phyloP scores from a whole-genome alignment of 2,329 filamentous ascomycete genomes.

The Exophiala phaeomuriformis region DNA sequence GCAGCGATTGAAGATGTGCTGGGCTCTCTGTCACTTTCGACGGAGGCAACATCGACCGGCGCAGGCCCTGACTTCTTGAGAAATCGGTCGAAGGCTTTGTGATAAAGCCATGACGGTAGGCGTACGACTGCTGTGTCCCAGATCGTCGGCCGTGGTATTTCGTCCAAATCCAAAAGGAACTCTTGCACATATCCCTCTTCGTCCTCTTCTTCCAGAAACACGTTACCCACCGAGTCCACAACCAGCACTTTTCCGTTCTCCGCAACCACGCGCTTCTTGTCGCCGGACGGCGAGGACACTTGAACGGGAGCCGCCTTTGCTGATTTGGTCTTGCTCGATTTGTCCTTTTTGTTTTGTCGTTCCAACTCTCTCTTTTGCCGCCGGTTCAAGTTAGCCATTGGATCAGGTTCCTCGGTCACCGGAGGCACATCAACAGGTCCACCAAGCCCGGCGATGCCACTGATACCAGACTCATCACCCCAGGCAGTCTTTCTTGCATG shows the following conservation, averaged over 20 bases:
- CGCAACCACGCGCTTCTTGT: slow-evolving; percentile 79
- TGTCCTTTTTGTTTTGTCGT: slow-evolving; percentile 66
- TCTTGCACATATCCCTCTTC: slow-evolving; percentile 78
- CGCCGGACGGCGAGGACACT: slow-evolving; percentile 58
- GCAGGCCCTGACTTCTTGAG: slow-evolving; percentile 40
- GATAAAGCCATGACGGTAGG: slow-evolving; percentile 67
- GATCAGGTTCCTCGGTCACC: slow-evolving; percentile 41
- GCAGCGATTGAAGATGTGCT: slow-evolving; percentile 1
- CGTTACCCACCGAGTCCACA: slow-evolving; percentile 84
- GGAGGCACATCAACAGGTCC: slow-evolving; percentile 31
- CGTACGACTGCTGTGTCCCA: slow-evolving; percentile 75
- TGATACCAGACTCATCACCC: slow-evolving; percentile 67
- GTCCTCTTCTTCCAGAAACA: slow-evolving; percentile 87
- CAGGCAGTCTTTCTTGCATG: slow-evolving; percentile 83
- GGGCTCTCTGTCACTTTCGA: slow-evolving; percentile 3
- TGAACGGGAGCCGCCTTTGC: slow-evolving; percentile 35
- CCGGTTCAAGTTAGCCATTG: slow-evolving; percentile 62
- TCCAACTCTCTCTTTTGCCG: slow-evolving; percentile 84
- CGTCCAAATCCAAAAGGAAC: slow-evolving; percentile 80
- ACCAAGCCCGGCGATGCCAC: slow-evolving; percentile 61
- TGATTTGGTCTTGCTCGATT: slow-evolving; percentile 43
- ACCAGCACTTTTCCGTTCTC: slow-evolving; percentile 94
- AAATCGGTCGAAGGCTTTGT: slow-evolving; percentile 44
- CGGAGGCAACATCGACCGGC: slow-evolving; percentile 4
- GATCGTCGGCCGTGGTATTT: slow-evolving; percentile 69